phyloP scores from a whole-genome alignment of 495 filamentous ascomycete species.

The Viridothelium virens region DNA sequence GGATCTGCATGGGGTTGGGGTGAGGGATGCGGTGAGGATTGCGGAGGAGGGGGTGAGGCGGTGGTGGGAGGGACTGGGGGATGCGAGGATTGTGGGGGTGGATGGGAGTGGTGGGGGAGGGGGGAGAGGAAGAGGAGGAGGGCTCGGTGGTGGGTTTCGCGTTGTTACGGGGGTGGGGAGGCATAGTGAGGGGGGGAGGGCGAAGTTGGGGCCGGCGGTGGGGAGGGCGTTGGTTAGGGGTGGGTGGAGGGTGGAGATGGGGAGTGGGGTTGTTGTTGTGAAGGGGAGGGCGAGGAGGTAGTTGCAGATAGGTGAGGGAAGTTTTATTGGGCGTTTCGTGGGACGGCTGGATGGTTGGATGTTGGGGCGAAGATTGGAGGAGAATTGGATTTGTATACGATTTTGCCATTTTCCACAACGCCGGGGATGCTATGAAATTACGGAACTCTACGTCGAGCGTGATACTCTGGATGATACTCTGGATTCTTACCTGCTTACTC shows the following conservation, averaged over 20 bases:
- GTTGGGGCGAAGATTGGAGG: not conserved
- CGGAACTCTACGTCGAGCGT: too few relatives aligned
- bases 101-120: slow-evolving; percentile 32
- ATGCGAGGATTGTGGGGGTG: slow-evolving; percentile 55
- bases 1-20: slow-evolving; percentile 80
- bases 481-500: too few relatives aligned
- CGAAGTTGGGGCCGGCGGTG: slow-evolving; percentile 72
- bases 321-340: not conserved
- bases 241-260: slow-evolving; percentile 73
- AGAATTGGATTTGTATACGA: not conserved
- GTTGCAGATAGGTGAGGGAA: too few relatives aligned
- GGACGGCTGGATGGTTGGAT: too few relatives aligned
- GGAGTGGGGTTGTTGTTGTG: slow-evolving; percentile 58
- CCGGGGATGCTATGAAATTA: too few relatives aligned
- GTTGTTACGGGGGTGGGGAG: slow-evolving; percentile 75
- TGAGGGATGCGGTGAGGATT: slow-evolving; percentile 71
- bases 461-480: too few relatives aligned
- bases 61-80: slow-evolving; percentile 76
- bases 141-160: slow-evolving; percentile 53
- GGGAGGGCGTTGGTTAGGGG: slow-evolving; percentile 63
- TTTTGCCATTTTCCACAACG: too few relatives aligned
- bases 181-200: slow-evolving; percentile 70
- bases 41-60: slow-evolving; percentile 53
- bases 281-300: slow-evolving; percentile 40
- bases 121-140: slow-evolving; percentile 18